Base-by-base conservation (phyloP, 495 filamentous ascomycete species). In the Neurospora discreta region DNA sequence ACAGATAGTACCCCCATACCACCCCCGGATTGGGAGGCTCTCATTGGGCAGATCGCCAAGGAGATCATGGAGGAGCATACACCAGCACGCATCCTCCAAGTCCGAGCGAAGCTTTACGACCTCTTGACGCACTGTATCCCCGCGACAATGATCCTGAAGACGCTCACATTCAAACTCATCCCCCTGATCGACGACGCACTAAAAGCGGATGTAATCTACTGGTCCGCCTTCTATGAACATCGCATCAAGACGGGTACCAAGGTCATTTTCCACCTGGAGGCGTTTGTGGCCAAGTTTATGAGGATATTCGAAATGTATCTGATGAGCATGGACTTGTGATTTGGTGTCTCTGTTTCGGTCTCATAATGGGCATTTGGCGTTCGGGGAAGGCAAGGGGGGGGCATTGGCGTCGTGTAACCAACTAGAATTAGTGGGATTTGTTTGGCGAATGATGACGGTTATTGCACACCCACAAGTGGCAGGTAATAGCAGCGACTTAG, bases 241-340 rank as follows among this genome's bases (percentile, higher is more conserved):
- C 87, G 95, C 73, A 91, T 98, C 79, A 90, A 90, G 74, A 88
- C 91, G 73, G 95, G 95, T 44, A 95, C 84, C 83, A 99, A 99
- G 87, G 90, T 94, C 33, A 98, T 99, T 67, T 99, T 99, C 80
- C 95, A 99, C 75, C 86, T 99, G 0, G 95, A 99, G 83, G 95
- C 95, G 30, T 99, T 98, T 82, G 95, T 99, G 41, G 95, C 96
- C 39, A 97, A 97, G 83, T 95, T 97, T 79, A 98, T 99, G 93
- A 88, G 95, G 74, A 90, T 99, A 70, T 87, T 95, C 70, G 95
- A 99, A 84, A 94, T 93, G 78, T 93, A 92, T 79, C 80, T 95
- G 42, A 97, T 97, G 93, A 92, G 90, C 58, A 95, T 97, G 88
- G 95, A 96, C 26, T 80, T 85, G 80, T 85, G 72, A 43, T 60